phyloP scores from a whole-genome alignment of 805 yeast genomes.

The Scheffersomyces coipomensis region DNA sequence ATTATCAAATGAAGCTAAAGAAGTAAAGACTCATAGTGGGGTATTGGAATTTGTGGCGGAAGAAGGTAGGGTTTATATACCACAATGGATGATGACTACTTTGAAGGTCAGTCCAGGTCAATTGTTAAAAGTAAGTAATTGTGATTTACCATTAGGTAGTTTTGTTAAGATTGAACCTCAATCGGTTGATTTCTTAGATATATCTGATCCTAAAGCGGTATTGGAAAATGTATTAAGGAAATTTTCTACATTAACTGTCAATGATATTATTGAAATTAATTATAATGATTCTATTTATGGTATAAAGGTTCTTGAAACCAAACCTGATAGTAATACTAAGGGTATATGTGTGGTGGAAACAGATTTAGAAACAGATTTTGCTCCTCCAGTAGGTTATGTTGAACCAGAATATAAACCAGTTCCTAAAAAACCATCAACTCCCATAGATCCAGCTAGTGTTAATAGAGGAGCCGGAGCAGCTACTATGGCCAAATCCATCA shows the following conservation, averaged over 20 bases:
- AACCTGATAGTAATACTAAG: conserved; percentile 62
- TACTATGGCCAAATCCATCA: conserved; percentile 73
- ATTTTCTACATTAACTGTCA: conserved; percentile 81
- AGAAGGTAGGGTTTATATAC: conserved; percentile 92
- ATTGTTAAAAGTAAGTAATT: conserved; percentile 69
- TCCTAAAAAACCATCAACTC: conserved; percentile 28
- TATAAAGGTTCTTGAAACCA: conserved; percentile 82
- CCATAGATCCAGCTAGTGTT: conserved; percentile 34
- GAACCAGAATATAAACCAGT: conserved; percentile 71
- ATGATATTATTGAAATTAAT: conserved; percentile 79
- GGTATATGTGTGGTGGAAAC: conserved; percentile 96
- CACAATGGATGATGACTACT: conserved; percentile 94
- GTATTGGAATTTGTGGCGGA: conserved; percentile 96
- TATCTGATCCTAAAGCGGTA: conserved; percentile 95
- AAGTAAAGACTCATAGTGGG: conserved; percentile 77
- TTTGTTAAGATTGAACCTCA: conserved; percentile 96
- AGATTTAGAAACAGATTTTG: conserved; percentile 94
- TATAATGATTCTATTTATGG: conserved; percentile 79
- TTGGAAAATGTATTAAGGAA: conserved; percentile 87
- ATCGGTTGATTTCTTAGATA: conserved; percentile 87
- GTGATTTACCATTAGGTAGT: conserved; percentile 80
- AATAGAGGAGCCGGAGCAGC: conserved; percentile 50
- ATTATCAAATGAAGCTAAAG: conserved; percentile 63
- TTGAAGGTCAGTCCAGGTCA: conserved; percentile 73
- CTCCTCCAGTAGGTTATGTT: conserved; percentile 97